A percentile compares a stretch with the other conserved stretches of the same genome.
phyloP scores from a whole-genome alignment of 176 grass and related monocot species.

The Urochloa ruziziensis region DNA sequence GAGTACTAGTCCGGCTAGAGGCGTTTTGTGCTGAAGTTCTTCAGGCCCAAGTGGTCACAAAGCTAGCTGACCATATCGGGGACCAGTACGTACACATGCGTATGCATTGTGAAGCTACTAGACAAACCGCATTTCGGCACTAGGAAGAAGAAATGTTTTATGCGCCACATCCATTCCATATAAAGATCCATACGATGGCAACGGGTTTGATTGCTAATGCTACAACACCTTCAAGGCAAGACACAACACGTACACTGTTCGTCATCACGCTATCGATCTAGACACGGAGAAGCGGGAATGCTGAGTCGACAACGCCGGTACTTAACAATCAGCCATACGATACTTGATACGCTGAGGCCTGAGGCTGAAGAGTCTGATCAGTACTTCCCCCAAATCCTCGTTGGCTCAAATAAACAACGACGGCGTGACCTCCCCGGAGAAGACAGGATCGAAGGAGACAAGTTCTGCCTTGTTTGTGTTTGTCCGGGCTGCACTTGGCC shows the following conservation, averaged over 20 bases:
- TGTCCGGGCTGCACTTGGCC: not conserved
- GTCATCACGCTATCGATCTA: too few species aligned
- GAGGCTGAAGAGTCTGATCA: not conserved
- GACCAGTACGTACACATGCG: not conserved
- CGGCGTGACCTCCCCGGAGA: not conserved
- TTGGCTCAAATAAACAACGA: not conserved
- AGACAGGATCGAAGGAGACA: not conserved
- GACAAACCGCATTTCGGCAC: not conserved
- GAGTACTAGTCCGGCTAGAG: not conserved
- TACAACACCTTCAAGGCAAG: not conserved
- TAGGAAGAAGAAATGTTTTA: not conserved
- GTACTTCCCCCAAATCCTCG: not conserved
- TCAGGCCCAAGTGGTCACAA: not conserved
- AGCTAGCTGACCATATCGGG: not conserved
- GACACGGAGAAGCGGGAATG: not conserved
- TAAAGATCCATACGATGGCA: not conserved
- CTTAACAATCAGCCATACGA: too few species aligned
- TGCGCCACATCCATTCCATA: not conserved
- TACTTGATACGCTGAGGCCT: not conserved
- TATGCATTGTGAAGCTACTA: not conserved
- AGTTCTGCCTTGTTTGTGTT: not conserved
- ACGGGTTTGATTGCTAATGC: not conserved
- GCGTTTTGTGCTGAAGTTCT: not conserved
- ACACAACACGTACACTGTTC: too few species aligned
- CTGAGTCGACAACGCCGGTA: not conserved